Evolutionary conservation across 1,284 basidiomycete genomes (phyloP).

Genomic region (Ceratobasidium sp.): DNA sequence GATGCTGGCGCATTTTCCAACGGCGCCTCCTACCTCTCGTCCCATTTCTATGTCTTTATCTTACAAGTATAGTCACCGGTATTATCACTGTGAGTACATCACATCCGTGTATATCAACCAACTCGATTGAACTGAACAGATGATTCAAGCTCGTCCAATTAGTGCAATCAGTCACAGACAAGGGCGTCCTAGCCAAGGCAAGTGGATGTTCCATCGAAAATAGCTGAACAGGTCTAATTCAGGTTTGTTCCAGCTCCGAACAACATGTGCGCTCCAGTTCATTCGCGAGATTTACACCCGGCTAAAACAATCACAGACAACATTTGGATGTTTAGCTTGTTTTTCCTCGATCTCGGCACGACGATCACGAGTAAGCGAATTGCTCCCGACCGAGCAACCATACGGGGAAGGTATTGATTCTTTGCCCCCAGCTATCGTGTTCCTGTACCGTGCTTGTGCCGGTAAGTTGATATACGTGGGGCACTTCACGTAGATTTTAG

Average conservation of each 20-base stretch:
- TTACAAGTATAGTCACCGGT: constrained; percentile 1
- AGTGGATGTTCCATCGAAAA: background rate
- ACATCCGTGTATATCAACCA: background rate
- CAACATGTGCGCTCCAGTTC: background rate
- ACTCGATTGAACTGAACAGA: too few species aligned
- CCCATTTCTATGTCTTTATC: constrained; percentile 3
- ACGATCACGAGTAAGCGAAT: constrained; percentile 18
- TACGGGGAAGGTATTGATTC: background rate
- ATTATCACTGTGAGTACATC: constrained; percentile 10
- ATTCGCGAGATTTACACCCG: background rate
- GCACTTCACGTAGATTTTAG: too few species aligned
- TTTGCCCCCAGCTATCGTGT: constrained; percentile 8
- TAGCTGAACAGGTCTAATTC: background rate
- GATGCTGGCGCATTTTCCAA: constrained; percentile 31
- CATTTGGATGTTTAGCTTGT: constrained; percentile 25
- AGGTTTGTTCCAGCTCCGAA: background rate
- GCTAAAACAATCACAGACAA: background rate
- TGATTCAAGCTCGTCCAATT: too few species aligned
- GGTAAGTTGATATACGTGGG: background rate
- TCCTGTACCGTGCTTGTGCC: background rate
- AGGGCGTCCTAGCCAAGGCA: too few species aligned
- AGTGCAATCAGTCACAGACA: too few species aligned
- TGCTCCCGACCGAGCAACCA: background rate
- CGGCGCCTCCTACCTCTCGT: background rate
- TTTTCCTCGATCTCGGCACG: constrained; percentile 22